These are phyloP conservation scores for Candida caryicola DNA, from an alignment of 805 yeast genomes.

Conservation along the genomic window DNA sequence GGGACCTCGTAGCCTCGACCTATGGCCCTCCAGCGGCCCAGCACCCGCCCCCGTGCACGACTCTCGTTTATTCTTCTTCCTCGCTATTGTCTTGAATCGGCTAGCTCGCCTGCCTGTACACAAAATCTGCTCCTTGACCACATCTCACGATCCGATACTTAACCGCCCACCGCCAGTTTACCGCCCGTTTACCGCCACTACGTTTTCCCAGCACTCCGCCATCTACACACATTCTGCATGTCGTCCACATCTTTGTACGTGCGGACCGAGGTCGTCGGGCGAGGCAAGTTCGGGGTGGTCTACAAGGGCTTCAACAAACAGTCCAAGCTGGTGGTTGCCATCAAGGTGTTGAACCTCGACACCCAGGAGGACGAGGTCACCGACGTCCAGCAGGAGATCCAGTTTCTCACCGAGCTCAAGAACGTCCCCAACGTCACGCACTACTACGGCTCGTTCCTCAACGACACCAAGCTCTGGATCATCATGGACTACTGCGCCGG, in stretches of 20 bases:
- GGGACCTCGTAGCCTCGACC: too few species aligned
- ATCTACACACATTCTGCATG: too few species aligned
- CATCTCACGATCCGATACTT: too few species aligned
- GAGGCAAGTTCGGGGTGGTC: conserved; percentile 96
- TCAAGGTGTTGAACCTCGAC: conserved; percentile 87
- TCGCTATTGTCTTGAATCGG: too few species aligned
- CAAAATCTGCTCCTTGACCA: too few species aligned
- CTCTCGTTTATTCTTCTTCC: too few species aligned
- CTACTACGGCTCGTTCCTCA: conserved; percentile 83
- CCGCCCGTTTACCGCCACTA: too few species aligned
- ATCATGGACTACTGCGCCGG: conserved; percentile 98
- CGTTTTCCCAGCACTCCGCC: background rate
- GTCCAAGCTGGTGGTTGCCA: conserved; percentile 82
- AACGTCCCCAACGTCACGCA: conserved; percentile 89
- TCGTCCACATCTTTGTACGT: conserved; percentile 41
- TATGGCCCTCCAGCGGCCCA: too few species aligned
- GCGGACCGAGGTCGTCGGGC: conserved; percentile 87
- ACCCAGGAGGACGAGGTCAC: conserved; percentile 91
- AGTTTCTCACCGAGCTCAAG: conserved; percentile 76
- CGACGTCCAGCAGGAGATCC: conserved; percentile 92
- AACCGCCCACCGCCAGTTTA: too few species aligned
- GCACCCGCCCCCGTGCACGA: too few species aligned
- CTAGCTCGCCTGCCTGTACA: too few species aligned
- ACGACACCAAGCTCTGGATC: conserved; percentile 93
- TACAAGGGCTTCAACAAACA: conserved; percentile 76